Evolutionary conservation across 371 early-diverging fungal genomes (phyloP).

Genomic region (Actinomortierella ambigua): DNA sequence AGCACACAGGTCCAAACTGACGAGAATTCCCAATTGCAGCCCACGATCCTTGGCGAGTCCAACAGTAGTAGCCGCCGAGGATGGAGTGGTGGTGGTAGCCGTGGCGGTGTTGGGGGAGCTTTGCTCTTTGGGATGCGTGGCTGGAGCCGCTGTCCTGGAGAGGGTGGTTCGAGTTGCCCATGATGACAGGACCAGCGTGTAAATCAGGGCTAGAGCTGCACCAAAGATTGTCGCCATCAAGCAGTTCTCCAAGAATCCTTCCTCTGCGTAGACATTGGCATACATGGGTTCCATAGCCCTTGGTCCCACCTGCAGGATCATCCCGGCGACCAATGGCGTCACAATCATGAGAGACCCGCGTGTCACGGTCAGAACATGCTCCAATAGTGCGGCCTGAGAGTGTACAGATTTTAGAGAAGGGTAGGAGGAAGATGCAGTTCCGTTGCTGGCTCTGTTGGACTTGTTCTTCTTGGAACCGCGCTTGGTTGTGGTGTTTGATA

Average conservation of each 20-base stretch:
- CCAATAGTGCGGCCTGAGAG: slow-evolving; percentile 38
- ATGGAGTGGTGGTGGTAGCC: slow-evolving; percentile 6
- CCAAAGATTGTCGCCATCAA: slow-evolving; percentile 27
- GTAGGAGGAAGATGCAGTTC: no score
- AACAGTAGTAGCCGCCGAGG: background rate
- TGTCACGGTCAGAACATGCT: slow-evolving; percentile 43
- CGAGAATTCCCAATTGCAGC: slow-evolving; percentile 24
- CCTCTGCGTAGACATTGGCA: slow-evolving; percentile 56
- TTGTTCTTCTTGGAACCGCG: no score
- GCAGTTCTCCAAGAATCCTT: slow-evolving; percentile 38
- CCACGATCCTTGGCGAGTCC: slow-evolving; percentile 27
- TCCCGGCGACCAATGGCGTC: slow-evolving; percentile 48
- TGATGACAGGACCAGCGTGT: slow-evolving; percentile 13
- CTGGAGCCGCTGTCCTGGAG: background rate
- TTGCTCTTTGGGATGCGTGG: background rate
- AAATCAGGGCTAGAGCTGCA: slow-evolving; percentile 42
- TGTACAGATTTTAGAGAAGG: slow-evolving; percentile 15
- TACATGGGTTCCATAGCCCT: slow-evolving; percentile 63
- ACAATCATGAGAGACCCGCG: slow-evolving; percentile 43
- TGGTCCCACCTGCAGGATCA: slow-evolving; percentile 50
- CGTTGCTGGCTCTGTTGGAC: no score
- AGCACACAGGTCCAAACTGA: slow-evolving; percentile 38
- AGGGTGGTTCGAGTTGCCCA: slow-evolving; percentile 6
- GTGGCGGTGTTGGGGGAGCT: slow-evolving; percentile 16
- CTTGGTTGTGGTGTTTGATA: no score